These are phyloP conservation scores for Alternaria gansuensis DNA, from an alignment of 2,329 filamentous ascomycete genomes.

Conservation along the genomic window DNA sequence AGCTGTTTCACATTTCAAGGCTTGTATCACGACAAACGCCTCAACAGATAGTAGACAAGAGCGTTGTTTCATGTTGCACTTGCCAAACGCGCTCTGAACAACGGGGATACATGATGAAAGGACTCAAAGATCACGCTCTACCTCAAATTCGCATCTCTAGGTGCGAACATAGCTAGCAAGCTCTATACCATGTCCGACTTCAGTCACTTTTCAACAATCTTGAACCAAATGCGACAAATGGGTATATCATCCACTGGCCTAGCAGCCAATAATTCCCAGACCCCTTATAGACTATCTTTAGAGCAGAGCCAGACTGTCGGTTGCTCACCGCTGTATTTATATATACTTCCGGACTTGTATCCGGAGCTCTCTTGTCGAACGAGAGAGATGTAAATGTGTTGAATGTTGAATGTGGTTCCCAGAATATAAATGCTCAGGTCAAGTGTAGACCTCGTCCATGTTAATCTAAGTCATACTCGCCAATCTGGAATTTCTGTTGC, in stretches of 20 bases:
- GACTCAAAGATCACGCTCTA: background rate
- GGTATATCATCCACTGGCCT: conserved; percentile 15
- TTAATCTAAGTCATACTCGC: conserved; percentile 7
- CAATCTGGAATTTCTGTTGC: background rate
- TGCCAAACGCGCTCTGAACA: background rate
- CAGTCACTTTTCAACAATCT: background rate
- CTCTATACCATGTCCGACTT: background rate
- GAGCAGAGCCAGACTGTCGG: background rate
- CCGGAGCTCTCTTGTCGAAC: conserved; percentile 2
- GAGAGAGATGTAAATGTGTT: background rate
- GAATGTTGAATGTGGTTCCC: conserved; percentile 4
- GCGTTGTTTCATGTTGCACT: background rate
- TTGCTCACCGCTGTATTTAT: background rate
- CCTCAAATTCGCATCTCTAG: no score
- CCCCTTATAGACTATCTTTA: conserved; percentile 6
- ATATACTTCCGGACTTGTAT: conserved; percentile 13
- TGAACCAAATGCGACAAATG: conserved; percentile 10
- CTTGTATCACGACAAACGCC: conserved; percentile 15
- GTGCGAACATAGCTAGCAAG: background rate
- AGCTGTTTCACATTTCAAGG: conserved; percentile 20
- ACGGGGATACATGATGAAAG: background rate
- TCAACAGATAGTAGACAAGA: background rate
- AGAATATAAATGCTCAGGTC: conserved; percentile 4
- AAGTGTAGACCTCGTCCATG: background rate
- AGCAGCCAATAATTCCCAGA: conserved; percentile 5